Evolutionary conservation across 2,329 filamentous ascomycete species (phyloP), one percentile per base, ranked within the genome.

Genomic region (Alternaria consortialis): DNA sequence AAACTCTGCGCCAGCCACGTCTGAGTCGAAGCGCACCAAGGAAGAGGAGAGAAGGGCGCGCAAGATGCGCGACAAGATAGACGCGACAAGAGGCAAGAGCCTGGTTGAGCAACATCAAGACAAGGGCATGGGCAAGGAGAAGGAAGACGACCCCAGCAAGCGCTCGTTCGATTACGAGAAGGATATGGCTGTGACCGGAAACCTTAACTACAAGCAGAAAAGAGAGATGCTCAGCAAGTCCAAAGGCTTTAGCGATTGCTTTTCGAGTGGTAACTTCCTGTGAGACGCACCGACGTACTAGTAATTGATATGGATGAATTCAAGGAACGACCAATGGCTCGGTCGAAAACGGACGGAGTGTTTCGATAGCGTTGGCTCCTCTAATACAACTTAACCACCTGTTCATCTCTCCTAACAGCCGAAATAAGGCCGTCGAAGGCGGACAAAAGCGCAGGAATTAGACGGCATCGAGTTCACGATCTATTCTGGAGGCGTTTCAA

Each of bases 111-210:
- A 82, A 65, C 83, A 84, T 53, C 76, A 79, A 61, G 80, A 80
- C 64, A 78, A 76, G 20, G 79, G 78, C 37, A 80, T 75, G 7
- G 82, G 85, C 17, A 88, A 89, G 64, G 88, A 92, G 65, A 92
- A 95, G 23, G 82, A 83, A 50, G 94, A 97, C 79, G 94, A 98
- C 75, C 94, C 95, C 0, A 97, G 93, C 78, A 90, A 91, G 79
- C 85, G 94, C 62, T 90, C 88, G 0, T 98, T 98, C 79, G 93
- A 97, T 80, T 86, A 89, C 64, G 92, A 97, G 78, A 98, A 97
- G 82, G 95, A 98, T 77, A 97, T 98, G 88, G 90, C 88, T 39
- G 81, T 92, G 2, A 90, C 90, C 8, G 87, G 88, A n/a, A 88
- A 87, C 71, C 88, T 97, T 54, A 90, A 88, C 27, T 83, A 88